Evolutionary conservation across 129 eudicot genomes (phyloP), one percentile per base, ranked within the genome.

Genomic region (Mikania micrantha): DNA sequence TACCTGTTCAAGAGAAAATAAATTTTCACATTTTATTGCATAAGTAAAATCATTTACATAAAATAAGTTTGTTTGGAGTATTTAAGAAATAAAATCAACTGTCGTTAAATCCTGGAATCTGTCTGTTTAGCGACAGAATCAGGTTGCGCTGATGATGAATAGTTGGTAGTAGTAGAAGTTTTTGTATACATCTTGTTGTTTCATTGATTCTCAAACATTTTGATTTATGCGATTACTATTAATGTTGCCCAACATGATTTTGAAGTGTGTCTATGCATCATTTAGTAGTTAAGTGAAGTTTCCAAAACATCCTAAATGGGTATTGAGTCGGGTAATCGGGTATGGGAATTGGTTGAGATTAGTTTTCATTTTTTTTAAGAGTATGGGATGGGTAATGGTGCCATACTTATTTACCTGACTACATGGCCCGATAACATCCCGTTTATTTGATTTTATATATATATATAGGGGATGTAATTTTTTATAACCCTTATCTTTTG

Each of bases 1-100:
- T 93, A 86, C 79, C 77, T 93, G 3, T 93, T 88, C 75, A 87
- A 87, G 93, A 94, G 78, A 81, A 89, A 87, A 54, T 88, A 42
- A 83, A 83, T 34, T 7, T 32, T 12, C 34, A 20, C 1, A 13
- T 59, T 27, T 40, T 34, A 39, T 0, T 9, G 3, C 2, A 11
- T 10, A 50, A 24, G 73, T 35, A 68, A 35, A 24, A 22, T 53
- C 22, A 22, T n/a, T 52, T 17, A 44, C 50, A 22, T 1, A 4
- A 3, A 22, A 5, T 54, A 54, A 32, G 65, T 69, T 70, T 13
- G 32, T 40, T 25, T 27, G 54, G 4, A 39, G 66, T 25, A 13
- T 40, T 41, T 54, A 29, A 27, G 20, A 9, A 69, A 38, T 69
- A 38, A 69, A 69, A 22, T 2, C 10, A 34, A 8, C n/a, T 3